Base-by-base conservation (phyloP, 106 monocot species). In the Alisma plantagoaquatica region DNA sequence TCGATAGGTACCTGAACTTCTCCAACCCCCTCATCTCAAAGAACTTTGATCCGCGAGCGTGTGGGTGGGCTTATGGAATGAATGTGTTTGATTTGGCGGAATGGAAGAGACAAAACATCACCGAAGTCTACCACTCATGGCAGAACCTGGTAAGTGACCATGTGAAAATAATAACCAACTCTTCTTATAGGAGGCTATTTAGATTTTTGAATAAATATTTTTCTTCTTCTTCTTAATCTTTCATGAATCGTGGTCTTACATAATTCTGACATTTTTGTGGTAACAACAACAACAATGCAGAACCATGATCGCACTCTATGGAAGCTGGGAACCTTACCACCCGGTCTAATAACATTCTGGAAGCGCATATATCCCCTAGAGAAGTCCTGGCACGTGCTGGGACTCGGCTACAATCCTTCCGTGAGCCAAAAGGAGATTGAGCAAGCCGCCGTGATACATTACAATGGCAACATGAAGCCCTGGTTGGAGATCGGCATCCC, bases 1-100 rank as follows among this genome's bases (percentile, higher is more conserved):
- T 82, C 49, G 70, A 79, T 43, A 68, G 59, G 35, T 88, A 88
- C 54, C 67, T 88, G 4, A 88, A 88, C 64, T 88, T 88, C 41
- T 88, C 87, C 6, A 77, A 88, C 42, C 78, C 75, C 33, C 48
- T 82, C 12, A 88, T 88, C 45, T 30, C 82, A 24, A 65, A 70
- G 31, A 88, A 70, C 46, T 82, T 88, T 38, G 67, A 88, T n/a
- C 79, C 87, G 2, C 63, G 45, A 59, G 82, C 87, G n/a, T 87
- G 87, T 44, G 87, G 78, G 9, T 87, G 87, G 87, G 87, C 87
- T 17, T 88, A 72, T 68, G 87, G 87, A 4, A 82, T 88, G 87
- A 88, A 88, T 55, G 51, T 88, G 4, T 88, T 88, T 57, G 87
- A 88, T 68, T 65, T 88, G 70, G 59, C 24, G 35, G 73, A 79